Base-by-base conservation (phyloP, 2,329 filamentous ascomycete species). In the Aspergillus pseudoterreus region DNA sequence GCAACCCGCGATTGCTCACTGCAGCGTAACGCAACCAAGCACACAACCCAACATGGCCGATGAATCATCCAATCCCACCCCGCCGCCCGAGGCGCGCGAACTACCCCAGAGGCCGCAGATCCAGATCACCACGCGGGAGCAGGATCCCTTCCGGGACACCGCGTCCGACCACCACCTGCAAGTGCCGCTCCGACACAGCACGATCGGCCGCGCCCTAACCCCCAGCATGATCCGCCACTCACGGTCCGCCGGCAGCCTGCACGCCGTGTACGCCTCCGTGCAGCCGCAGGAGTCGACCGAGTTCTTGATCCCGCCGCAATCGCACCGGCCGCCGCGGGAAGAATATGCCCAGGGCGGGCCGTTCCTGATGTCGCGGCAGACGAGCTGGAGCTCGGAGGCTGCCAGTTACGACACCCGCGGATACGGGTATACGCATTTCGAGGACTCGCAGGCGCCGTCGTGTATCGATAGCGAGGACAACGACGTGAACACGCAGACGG, bases 401-500 rank as follows among this genome's bases (percentile, higher is more conserved):
- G 73, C 71, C 15, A 82, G 78, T 57, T 73, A 77, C 56, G 78
- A 82, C 60, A 81, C 78, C 55, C 73, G 78, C 61, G 62, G 63
- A 2, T 72, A 74, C 67, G 57, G 75, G 61, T 47, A 78, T 69
- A 55, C 83, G 76, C 82, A 82, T 0, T 85, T 84, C 57, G 80
- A 82, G 53, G 82, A 86, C 55, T 83, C 81, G 4, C 73, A 78
- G 57, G 76, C 79, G 11, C 79, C 80, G 2, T 86, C 83, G 45
- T 72, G 80, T 54, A 75, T 80, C 17, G 82, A 78, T n/a, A 86
- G 82, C 61, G 82, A 87, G 43, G 83, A 86, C 22, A 80, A 85
- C 17, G 76, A 78, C 61, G 71, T 87, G 48, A 88, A 87, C 62
- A 88, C 85, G 0, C 85, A 88, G 71, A 88, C 85, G 1, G 85